phyloP scores from a whole-genome alignment of 2,329 filamentous ascomycete genomes.

The Gnomoniopsis smithogilvyi region DNA sequence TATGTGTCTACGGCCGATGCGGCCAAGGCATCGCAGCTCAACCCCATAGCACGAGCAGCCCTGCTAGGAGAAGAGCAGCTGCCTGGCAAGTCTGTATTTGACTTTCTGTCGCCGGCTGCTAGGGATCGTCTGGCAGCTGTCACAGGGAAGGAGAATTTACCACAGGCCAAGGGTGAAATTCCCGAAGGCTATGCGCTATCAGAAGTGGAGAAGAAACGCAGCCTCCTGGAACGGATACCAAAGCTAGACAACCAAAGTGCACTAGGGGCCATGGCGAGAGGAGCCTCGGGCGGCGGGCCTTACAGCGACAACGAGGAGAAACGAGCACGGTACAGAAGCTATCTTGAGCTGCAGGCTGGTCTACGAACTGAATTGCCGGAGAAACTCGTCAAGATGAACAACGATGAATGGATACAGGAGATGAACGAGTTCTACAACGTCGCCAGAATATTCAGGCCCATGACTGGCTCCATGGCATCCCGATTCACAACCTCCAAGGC shows the following conservation, averaged over 20 bases:
- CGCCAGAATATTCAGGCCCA: slow-evolving; percentile 78
- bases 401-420: slow-evolving; percentile 77
- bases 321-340: slow-evolving; percentile 73
- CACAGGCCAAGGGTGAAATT: slow-evolving; percentile 72
- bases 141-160: slow-evolving; percentile 74
- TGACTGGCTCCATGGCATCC: slow-evolving; percentile 88
- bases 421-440: slow-evolving; percentile 69
- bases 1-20: slow-evolving; percentile 72
- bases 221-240: slow-evolving; percentile 58
- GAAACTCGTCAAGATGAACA: slow-evolving; percentile 34
- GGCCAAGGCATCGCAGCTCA: slow-evolving; percentile 71
- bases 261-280: slow-evolving; percentile 64
- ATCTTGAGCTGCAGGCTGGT: slow-evolving; percentile 74
- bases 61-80: slow-evolving; percentile 77
- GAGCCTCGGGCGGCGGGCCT: slow-evolving; percentile 65
- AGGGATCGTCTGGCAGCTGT: slow-evolving; percentile 73
- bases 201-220: slow-evolving; percentile 59
- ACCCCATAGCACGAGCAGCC: slow-evolving; percentile 73
- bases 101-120: slow-evolving; percentile 77
- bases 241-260: slow-evolving; percentile 65
- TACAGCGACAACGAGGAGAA: slow-evolving; percentile 83
- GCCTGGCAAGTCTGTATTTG: slow-evolving; percentile 92
- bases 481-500: slow-evolving; percentile 77
- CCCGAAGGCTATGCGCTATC: slow-evolving; percentile 62
- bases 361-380: slow-evolving; percentile 46